Base-by-base conservation (phyloP, 2,329 filamentous ascomycete genomes). In the Nemania diffusa region DNA sequence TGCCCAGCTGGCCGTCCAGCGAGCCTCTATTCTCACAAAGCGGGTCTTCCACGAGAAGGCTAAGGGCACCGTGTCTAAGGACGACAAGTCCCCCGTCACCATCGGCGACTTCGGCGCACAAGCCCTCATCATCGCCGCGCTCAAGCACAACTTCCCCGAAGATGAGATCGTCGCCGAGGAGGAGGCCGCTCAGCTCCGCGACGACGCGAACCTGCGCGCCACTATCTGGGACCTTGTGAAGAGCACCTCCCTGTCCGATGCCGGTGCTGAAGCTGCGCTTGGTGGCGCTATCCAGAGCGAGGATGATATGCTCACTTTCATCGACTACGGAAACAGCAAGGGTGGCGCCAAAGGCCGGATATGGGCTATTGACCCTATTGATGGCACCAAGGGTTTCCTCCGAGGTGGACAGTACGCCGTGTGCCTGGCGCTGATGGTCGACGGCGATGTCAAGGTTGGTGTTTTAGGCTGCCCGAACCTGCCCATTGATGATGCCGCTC, bases 71-170 rank as follows among this genome's bases (percentile, higher is more conserved):
- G 86, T 97, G 58, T 92, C 91, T 79, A 99, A 99, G 84, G 91
- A 93, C 80, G 96, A 99, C 85, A 93, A 93, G 78, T 97, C 94
- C 9, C 96, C 96, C 72, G 96, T 99, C 75, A 99, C 96, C 20
- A 96, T 98, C 75, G 96, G 95, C 79, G 96, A 99, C 83, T 98
- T 97, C 80, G 96, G 96, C 77, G 97, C 96, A 42, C 96, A 99
- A 84, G 94, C 96, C 34, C 88, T 99, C 72, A 97, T 99, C 81
- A 97, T 98, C 77, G 87, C 90, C 64, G 95, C 95, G 29, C 90
- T 99, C 73, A 90, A 91, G 81, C 88, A 92, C 81, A 93, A 92
- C 81, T 99, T 99, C 84, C 96, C 96, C 20, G 78, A 89, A 40
- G 96, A 99, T 78, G 91, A 93, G 79, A 92, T 99, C 70, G 93